Evolutionary conservation across 2,329 filamentous ascomycete genomes (phyloP).

Genomic region (Xylaria sp.): DNA sequence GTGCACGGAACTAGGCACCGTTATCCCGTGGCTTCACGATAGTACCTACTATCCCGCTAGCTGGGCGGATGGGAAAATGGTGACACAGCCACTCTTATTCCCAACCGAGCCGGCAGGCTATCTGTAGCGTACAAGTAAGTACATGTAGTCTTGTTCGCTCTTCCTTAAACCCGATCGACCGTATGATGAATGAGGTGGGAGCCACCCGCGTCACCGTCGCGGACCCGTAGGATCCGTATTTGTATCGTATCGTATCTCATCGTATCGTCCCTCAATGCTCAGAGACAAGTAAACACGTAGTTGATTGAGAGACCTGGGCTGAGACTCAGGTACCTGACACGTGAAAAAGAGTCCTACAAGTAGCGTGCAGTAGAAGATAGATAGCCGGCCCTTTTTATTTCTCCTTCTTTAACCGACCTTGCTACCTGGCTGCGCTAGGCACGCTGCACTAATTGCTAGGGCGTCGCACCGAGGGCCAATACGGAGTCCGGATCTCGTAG

Average conservation of each 20-base stretch:
- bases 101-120: constrained; percentile 7
- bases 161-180: background rate
- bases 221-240: constrained; percentile 12
- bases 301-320: background rate
- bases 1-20: constrained; percentile 3
- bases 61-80: background rate
- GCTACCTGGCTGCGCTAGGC: constrained; percentile 2
- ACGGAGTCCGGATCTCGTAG: constrained; percentile 20
- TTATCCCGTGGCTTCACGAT: constrained; percentile 1
- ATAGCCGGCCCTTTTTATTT: background rate
- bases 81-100: background rate
- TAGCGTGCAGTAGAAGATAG: too few species aligned
- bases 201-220: constrained; percentile 17
- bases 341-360: background rate
- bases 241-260: background rate
- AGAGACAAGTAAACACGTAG: background rate
- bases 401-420: constrained; percentile 14
- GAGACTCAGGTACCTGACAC: background rate
- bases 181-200: background rate
- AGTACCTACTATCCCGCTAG: background rate
- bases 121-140: background rate
- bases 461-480: constrained; percentile 23
- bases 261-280: constrained; percentile 2
- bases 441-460: constrained; percentile 11
- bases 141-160: background rate